These are phyloP conservation scores for Epicoccum sorghinum DNA, from an alignment of 2,329 filamentous ascomycete genomes.

Conservation along the genomic window DNA sequence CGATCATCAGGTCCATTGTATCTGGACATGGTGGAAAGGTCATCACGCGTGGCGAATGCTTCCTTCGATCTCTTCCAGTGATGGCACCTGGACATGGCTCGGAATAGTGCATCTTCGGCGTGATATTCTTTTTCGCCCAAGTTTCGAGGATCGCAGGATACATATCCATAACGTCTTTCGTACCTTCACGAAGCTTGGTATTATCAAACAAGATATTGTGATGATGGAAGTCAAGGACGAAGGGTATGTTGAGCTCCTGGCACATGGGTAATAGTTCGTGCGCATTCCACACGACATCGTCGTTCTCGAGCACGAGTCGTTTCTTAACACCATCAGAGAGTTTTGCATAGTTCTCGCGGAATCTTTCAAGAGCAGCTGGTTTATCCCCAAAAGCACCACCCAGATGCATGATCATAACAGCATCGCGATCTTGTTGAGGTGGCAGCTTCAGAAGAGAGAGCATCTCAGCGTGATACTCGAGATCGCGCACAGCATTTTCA, in stretches of 20 bases:
- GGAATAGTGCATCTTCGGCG: constrained; percentile 96
- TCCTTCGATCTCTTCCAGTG: constrained; percentile 77
- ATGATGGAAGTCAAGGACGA: constrained; percentile 93
- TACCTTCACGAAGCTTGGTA: constrained; percentile 77
- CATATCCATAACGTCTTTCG: constrained; percentile 75
- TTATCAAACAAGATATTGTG: constrained; percentile 91
- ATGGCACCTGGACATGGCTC: constrained; percentile 79
- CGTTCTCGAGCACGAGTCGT: constrained; percentile 88
- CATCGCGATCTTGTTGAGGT: constrained; percentile 78
- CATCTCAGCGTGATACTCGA: constrained; percentile 89
- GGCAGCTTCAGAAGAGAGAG: constrained; percentile 77
- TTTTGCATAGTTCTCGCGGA: constrained; percentile 73
- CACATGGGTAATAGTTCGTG: constrained; percentile 90
- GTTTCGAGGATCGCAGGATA: constrained; percentile 81
- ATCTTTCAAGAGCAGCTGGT: constrained; percentile 75
- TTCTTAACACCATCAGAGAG: constrained; percentile 75
- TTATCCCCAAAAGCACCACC: constrained; percentile 92
- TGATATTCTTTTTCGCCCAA: constrained; percentile 84
- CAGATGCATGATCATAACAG: constrained; percentile 94
- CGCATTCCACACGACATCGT: constrained; percentile 91
- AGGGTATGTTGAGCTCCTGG: constrained; percentile 89
- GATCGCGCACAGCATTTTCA: constrained; percentile 75
- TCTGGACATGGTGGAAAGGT: constrained; percentile 80
- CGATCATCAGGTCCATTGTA: constrained; percentile 97
- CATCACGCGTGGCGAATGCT: constrained; percentile 80